phyloP scores from a whole-genome alignment of 371 early-diverging fungal genomes.

The Ordospora pajunii region DNA sequence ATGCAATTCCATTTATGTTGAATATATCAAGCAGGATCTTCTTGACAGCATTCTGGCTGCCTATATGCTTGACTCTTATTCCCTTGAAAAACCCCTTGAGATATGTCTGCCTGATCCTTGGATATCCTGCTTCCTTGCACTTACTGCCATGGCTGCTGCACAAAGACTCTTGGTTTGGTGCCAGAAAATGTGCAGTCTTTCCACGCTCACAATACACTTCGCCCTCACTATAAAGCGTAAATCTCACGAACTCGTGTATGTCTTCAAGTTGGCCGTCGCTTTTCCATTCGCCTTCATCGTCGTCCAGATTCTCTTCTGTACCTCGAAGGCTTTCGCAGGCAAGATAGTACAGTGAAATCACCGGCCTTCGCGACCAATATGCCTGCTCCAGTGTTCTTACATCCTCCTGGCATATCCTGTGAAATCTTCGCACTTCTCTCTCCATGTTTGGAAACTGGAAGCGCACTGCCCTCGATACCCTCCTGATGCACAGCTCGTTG shows the following conservation, averaged over 20 bases:
- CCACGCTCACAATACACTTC: conserved; percentile 8
- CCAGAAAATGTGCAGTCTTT: conserved; percentile 22
- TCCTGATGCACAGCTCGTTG: not conserved
- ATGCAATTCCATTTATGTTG: conserved; percentile 21
- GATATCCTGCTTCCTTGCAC: not conserved
- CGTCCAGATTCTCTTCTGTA: not conserved
- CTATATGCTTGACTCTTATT: conserved; percentile 36
- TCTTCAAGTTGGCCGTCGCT: not conserved
- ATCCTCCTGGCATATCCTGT: conserved; percentile 17
- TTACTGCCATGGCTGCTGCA: not conserved
- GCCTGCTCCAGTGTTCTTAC: conserved; percentile 3
- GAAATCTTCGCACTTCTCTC: conserved; percentile 31
- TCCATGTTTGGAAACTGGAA: conserved; percentile 46
- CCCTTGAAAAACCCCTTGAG: conserved; percentile 52
- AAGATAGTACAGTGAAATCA: conserved; percentile 47
- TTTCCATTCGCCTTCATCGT: not conserved
- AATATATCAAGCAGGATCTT: conserved; percentile 50
- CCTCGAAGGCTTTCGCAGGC: conserved; percentile 32
- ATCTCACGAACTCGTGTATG: conserved; percentile 44
- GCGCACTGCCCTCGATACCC: not conserved
- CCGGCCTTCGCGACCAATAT: conserved; percentile 46
- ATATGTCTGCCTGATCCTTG: conserved; percentile 40
- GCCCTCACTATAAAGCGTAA: conserved; percentile 22
- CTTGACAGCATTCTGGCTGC: conserved; percentile 37
- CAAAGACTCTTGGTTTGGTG: not conserved